Base-by-base conservation (phyloP, 441 rosid genomes). In the Erodium trifolium region DNA sequence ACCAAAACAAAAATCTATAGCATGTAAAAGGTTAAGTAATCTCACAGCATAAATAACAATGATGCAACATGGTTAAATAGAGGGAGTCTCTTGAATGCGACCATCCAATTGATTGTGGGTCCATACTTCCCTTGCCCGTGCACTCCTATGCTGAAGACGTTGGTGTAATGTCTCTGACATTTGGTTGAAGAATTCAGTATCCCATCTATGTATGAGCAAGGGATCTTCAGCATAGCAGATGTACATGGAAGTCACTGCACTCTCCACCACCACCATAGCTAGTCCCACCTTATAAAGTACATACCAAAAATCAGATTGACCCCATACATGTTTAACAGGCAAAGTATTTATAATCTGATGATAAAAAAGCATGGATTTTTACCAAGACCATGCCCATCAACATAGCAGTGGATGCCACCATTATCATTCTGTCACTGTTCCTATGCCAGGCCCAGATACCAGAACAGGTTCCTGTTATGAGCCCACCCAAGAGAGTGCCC, bases 361-460 rank as follows among this genome's bases (percentile, higher is more conserved):
- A 23, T 23, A 0, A 23, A 23, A 23, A 23, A 23, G 27, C 27
- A 0, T 23, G 27, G 27, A 23, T 23, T 23, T 88, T 78, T 71
- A 91, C 99, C 89, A 91, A 79, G 69, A 90, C 88, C 97, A 90
- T 94, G 77, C 99, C 96, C 88, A 91, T 94, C 77, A 94, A 73
- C 96, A 91, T 91, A 76, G 99, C 84, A 31, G 97, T 91, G 12
- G 90, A 87, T 34, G 90, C 97, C 12, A 94, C 88, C 97, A 91
- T 94, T 68, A 86, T 73, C 66, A 86, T 83, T 14, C 84, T 77
- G 70, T 92, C 96, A 13, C 77, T 78, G 75, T 75, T 85, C 73
- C 82, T 85, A 65, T 82, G 75, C 88, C 88, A 83, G 10, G 91
- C 87, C 99, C 97, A 94, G 63, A 88, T 72, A 63, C 89, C 96